phyloP scores from a whole-genome alignment of 805 yeast species.

The Priceomyces castillae region DNA sequence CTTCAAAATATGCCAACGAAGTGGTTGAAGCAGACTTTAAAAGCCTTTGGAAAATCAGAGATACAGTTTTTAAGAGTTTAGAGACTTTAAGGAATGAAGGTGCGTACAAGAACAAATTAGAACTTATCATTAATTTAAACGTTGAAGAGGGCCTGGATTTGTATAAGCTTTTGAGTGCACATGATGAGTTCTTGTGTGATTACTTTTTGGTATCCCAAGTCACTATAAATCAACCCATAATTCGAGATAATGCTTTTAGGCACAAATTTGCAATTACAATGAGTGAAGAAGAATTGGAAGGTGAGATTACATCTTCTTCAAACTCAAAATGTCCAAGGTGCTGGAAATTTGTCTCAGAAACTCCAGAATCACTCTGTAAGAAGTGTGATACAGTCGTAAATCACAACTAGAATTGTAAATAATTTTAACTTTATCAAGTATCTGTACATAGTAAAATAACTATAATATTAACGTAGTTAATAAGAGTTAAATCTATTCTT shows the following conservation, averaged over 20 bases:
- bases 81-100: slow-evolving; percentile 58
- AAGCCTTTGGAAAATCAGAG: slow-evolving; percentile 46
- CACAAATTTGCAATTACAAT: slow-evolving; percentile 16
- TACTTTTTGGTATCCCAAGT: slow-evolving; percentile 66
- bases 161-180: slow-evolving; percentile 16
- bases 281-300: slow-evolving; percentile 21
- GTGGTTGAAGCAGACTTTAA: slow-evolving; percentile 44
- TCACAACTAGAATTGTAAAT: slow-evolving; percentile 13
- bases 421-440: slow-evolving; percentile 6
- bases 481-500: too few species aligned
- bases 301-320: slow-evolving; percentile 44
- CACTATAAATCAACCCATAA: slow-evolving; percentile 22
- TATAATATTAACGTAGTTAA: too few species aligned
- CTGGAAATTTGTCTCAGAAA: slow-evolving; percentile 71
- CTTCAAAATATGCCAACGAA: slow-evolving; percentile 31
- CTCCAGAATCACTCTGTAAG: slow-evolving; percentile 55
- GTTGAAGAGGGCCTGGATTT: slow-evolving; percentile 13
- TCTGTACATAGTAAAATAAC: slow-evolving; percentile 1
- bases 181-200: slow-evolving; percentile 28
- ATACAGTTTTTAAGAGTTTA: slow-evolving; percentile 46
- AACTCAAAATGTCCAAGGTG: slow-evolving; percentile 84
- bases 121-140: slow-evolving; percentile 45
- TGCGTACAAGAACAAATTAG: slow-evolving; percentile 56
- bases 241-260: background rate
- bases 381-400: slow-evolving; percentile 53